Conservation (phyloP, 2,329 filamentous ascomycete genomes). For the Hypoxylon sp. region DNA sequence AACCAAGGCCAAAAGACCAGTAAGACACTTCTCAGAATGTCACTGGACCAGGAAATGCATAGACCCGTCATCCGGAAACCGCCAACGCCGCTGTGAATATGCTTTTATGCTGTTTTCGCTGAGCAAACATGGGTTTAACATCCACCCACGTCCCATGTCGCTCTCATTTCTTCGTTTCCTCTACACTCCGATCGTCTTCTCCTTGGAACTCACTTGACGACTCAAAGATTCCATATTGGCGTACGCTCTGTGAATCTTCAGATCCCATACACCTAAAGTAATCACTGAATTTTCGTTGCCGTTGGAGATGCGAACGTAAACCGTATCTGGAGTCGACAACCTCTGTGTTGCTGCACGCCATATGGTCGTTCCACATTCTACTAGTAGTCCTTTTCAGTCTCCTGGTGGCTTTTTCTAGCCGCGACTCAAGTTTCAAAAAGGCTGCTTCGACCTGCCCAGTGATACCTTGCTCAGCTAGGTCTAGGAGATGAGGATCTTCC, state of each 20-base stretch:
- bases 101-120: conserved; percentile 27
- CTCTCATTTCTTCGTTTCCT: conserved; percentile 3
- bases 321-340: conserved; percentile 6
- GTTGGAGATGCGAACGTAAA: not conserved
- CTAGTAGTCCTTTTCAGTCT: conserved; percentile 3
- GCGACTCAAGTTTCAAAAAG: conserved; percentile 5
- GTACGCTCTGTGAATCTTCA: not conserved
- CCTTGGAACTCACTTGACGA: not conserved
- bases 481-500: conserved; percentile 20
- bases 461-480: conserved; percentile 23
- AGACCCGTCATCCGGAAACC: conserved; percentile 4
- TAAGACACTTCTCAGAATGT: conserved; percentile 20
- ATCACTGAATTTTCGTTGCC: not conserved
- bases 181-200: not conserved
- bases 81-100: conserved; percentile 34
- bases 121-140: not conserved
- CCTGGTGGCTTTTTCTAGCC: not conserved
- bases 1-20: not conserved
- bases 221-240: conserved; percentile 1
- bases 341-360: conserved; percentile 25
- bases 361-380: conserved; percentile 27
- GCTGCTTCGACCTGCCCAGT: conserved; percentile 27
- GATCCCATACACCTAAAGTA: not conserved
- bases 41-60: conserved; percentile 34
- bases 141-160: not conserved